Conservation (phyloP, 2,329 filamentous ascomycete species). For the Sphaerulina vaccinii region DNA sequence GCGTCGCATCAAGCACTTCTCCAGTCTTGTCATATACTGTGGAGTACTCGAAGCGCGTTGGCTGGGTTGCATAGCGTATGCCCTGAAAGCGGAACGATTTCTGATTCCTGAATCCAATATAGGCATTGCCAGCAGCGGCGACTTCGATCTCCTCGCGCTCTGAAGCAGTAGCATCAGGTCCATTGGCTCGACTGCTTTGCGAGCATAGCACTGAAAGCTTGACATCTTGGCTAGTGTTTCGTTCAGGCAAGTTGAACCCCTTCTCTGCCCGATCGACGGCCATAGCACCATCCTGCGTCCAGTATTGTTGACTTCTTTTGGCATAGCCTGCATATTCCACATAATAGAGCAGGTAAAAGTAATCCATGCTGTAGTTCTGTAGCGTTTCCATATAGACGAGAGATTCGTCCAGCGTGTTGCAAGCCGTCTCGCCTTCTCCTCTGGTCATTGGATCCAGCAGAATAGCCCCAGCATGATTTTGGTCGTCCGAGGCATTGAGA, state of each 20-base stretch:
- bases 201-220: conserved; percentile 53
- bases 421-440: conserved; percentile 45
- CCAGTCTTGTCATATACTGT: conserved; percentile 47
- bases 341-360: conserved; percentile 48
- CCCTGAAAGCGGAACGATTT: conserved; percentile 53
- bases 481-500: conserved; percentile 53
- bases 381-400: conserved; percentile 46
- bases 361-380: conserved; percentile 46
- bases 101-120: conserved; percentile 53
- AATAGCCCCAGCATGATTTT: conserved; percentile 53
- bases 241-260: conserved; percentile 8
- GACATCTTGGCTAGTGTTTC: not conserved
- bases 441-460: conserved; percentile 47
- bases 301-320: conserved; percentile 42
- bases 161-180: conserved; percentile 37
- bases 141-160: conserved; percentile 44
- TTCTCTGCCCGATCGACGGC: conserved; percentile 29
- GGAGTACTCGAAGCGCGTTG: conserved; percentile 49
- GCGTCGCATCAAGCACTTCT: conserved; percentile 47
- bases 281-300: conserved; percentile 44
- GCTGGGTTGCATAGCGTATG: conserved; percentile 46
- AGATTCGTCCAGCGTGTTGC: conserved; percentile 49
- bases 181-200: conserved; percentile 44
- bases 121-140: conserved; percentile 46
- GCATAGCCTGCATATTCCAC: conserved; percentile 44